Evolutionary conservation across 2,329 filamentous ascomycete genomes (phyloP).

Genomic region (Claviceps citrina): DNA sequence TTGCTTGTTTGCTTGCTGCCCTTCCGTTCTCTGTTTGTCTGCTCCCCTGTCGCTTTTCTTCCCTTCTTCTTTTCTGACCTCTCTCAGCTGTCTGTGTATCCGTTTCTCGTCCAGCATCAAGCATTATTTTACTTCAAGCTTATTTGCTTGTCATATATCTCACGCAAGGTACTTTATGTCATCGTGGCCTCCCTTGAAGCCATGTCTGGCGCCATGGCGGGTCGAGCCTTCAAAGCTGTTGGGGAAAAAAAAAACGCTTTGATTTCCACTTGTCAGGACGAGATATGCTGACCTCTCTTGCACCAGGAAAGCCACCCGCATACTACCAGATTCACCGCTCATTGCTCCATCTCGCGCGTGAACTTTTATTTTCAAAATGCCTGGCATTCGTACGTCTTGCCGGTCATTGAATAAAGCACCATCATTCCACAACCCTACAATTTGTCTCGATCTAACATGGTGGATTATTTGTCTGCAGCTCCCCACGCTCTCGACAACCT

Average conservation of each 20-base stretch:
- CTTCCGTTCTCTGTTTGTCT: not conserved
- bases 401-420: not conserved
- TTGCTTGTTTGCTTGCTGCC: slow-evolving; percentile 4
- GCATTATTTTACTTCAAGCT: slow-evolving; percentile 6
- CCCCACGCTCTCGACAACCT: slow-evolving; percentile 37
- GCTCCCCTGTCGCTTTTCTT: slow-evolving; percentile 3
- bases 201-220: not conserved
- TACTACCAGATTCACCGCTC: not conserved
- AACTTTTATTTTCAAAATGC: slow-evolving; percentile 25
- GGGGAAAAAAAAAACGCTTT: too few species aligned
- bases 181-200: not conserved
- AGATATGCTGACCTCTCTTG: not conserved
- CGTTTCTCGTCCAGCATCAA: slow-evolving; percentile 3
- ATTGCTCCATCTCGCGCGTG: too few species aligned
- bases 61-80: slow-evolving; percentile 1
- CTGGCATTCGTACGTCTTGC: slow-evolving; percentile 34
- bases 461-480: slow-evolving; percentile 19
- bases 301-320: not conserved
- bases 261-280: not conserved
- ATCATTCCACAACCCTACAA: not conserved
- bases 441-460: slow-evolving; percentile 3
- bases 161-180: slow-evolving; percentile 2
- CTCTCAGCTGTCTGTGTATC: slow-evolving; percentile 4
- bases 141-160: slow-evolving; percentile 3
- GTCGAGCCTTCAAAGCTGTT: not conserved